Evolutionary conservation across 495 filamentous ascomycete genomes (phyloP).

Genomic region (Penicillium pulvis): DNA sequence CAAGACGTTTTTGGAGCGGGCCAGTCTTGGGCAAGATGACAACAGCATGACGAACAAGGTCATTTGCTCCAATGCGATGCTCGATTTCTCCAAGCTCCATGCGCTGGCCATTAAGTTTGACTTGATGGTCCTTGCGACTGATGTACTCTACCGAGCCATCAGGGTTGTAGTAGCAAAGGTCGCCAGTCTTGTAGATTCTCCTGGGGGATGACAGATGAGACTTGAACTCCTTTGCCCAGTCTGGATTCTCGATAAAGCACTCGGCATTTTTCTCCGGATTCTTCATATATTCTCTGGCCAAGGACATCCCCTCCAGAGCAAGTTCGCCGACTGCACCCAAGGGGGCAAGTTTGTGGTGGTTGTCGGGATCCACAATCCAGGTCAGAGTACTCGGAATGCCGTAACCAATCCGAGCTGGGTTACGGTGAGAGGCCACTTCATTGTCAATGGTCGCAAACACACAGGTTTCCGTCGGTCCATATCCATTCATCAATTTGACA

Average conservation of each 20-base stretch:
- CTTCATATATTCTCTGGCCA: conserved; percentile 56
- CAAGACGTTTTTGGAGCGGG: conserved; percentile 41
- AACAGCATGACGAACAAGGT: conserved; percentile 45
- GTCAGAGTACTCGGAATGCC: conserved; percentile 47
- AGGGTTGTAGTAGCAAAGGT: conserved; percentile 54
- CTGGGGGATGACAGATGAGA: conserved; percentile 25
- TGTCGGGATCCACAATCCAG: conserved; percentile 58
- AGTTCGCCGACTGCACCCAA: conserved; percentile 58
- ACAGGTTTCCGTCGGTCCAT: conserved; percentile 59
- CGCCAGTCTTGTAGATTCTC: conserved; percentile 52
- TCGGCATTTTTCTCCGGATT: conserved; percentile 53
- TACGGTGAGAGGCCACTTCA: conserved; percentile 28
- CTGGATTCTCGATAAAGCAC: conserved; percentile 45
- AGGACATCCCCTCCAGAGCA: conserved; percentile 48
- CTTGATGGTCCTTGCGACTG: conserved; percentile 66
- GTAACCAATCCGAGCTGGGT: conserved; percentile 52
- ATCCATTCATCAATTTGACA: conserved; percentile 55
- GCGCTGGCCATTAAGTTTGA: conserved; percentile 68
- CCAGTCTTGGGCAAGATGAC: conserved; percentile 49
- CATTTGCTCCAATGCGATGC: conserved; percentile 38
- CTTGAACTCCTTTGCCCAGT: conserved; percentile 35
- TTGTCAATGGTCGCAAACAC: conserved; percentile 43
- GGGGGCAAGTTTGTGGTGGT: conserved; percentile 49
- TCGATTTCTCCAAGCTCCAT: conserved; percentile 62
- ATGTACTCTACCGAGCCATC: conserved; percentile 56